Percentiles rank a stretch among this genome's conserved stretches.
phyloP scores from a whole-genome alignment of 257 asterid genomes.

The Scutellaria minor region DNA sequence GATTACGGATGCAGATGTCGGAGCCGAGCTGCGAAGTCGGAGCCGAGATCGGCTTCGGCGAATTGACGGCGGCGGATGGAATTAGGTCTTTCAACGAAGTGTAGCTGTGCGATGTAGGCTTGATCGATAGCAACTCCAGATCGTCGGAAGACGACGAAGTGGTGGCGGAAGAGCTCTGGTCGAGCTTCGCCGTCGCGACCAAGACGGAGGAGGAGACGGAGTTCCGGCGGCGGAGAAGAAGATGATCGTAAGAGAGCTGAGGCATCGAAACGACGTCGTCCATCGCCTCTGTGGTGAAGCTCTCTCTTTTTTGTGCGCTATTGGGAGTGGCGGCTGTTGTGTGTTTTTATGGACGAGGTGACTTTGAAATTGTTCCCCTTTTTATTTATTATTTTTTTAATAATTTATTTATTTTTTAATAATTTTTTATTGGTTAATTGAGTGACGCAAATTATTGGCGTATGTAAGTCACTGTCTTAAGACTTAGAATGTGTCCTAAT shows the following conservation, averaged over 20 bases:
- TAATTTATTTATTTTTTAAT: not conserved
- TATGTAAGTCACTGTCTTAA: too few species aligned
- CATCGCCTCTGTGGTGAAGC: conserved; percentile 44
- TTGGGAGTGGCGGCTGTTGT: conserved; percentile 34
- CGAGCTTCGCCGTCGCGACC: conserved; percentile 41
- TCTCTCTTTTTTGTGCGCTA: not conserved
- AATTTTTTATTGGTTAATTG: not conserved
- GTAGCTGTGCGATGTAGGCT: conserved; percentile 50
- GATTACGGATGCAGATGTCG: conserved; percentile 77
- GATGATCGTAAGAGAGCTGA: conserved; percentile 34
- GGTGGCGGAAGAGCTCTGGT: conserved; percentile 39
- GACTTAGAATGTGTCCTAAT: too few species aligned
- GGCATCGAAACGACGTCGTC: conserved; percentile 38
- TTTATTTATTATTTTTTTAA: not conserved
- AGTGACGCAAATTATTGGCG: not conserved
- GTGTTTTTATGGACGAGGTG: conserved; percentile 24
- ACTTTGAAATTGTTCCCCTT: not conserved
- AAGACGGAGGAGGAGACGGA: conserved; percentile 32
- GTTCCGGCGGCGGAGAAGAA: conserved; percentile 53
- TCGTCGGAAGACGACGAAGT: conserved; percentile 49
- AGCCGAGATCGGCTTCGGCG: conserved; percentile 51
- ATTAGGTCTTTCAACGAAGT: conserved; percentile 75
- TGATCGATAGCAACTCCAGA: conserved; percentile 53
- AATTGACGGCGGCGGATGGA: conserved; percentile 56
- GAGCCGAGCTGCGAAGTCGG: conserved; percentile 44